A percentile compares a stretch with the other conserved stretches of the same genome.
These are phyloP conservation scores for Apiotrichum mycotoxinovorans DNA, from an alignment of 1,284 basidiomycete species.

Conservation along the genomic window DNA sequence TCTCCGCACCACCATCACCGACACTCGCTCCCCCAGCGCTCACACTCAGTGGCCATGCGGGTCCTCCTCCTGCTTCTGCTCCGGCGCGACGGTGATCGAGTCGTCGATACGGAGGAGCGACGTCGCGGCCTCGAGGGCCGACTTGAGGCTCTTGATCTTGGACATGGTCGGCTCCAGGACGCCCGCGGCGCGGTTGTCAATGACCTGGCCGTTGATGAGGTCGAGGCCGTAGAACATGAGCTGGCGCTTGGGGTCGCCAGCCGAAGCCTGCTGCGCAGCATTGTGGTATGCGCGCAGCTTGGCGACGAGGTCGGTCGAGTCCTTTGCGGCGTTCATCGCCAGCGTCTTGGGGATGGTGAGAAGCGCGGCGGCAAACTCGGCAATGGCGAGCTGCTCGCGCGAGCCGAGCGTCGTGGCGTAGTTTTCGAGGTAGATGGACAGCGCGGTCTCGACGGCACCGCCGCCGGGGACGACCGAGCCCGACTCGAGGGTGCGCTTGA, in stretches of 20 bases:
- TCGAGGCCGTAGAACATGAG: constrained; percentile 93
- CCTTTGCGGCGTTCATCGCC: constrained; percentile 96
- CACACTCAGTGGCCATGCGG: constrained; percentile 54
- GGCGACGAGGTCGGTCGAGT: constrained; percentile 95
- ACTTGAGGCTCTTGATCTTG: constrained; percentile 96
- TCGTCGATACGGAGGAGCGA: constrained; percentile 94
- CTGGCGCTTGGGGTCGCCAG: constrained; percentile 90
- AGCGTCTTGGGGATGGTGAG: constrained; percentile 95
- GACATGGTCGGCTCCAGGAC: constrained; percentile 94
- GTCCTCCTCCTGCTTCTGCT: constrained; percentile 69
- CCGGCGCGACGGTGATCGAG: constrained; percentile 54
- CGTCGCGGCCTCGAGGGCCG: constrained; percentile 93
- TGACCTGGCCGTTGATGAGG: constrained; percentile 85
- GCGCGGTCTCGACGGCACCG: constrained; percentile 93
- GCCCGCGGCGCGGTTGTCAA: constrained; percentile 91
- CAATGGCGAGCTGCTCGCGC: constrained; percentile 96
- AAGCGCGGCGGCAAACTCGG: constrained; percentile 91
- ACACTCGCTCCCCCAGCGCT: neutral
- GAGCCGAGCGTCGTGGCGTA: constrained; percentile 97
- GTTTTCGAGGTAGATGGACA: constrained; percentile 98
- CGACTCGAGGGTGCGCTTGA: constrained; percentile 96
- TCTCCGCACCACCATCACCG: neutral
- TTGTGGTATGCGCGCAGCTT: constrained; percentile 97
- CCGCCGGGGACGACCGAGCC: constrained; percentile 95
- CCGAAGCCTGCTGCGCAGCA: constrained; percentile 86